phyloP scores from a whole-genome alignment of 208 protist species.

The Leishmania gerbilli region DNA sequence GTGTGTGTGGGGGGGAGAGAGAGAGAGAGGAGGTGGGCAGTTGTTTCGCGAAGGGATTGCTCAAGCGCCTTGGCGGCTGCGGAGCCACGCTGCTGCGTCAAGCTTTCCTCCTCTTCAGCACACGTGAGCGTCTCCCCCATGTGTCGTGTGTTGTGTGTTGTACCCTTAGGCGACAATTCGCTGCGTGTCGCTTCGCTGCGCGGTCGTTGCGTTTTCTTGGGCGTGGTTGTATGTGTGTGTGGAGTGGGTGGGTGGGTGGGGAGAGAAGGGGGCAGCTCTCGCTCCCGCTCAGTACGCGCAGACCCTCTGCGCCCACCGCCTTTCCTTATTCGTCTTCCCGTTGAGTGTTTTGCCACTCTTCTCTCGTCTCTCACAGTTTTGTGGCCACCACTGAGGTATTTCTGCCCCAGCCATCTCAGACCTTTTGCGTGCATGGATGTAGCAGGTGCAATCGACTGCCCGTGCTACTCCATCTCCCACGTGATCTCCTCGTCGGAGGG shows the following conservation, averaged over 20 bases:
- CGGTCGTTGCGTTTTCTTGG: not conserved
- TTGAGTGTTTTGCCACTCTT: conserved; percentile 18
- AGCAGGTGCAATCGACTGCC: not conserved
- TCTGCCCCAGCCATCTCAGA: not conserved
- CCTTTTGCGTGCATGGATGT: conserved; percentile 2
- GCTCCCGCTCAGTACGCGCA: not conserved
- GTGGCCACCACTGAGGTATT: not conserved
- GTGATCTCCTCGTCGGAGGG: not conserved
- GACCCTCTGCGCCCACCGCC: not conserved
- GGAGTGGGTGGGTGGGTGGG: too few species aligned
- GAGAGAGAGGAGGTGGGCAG: not conserved
- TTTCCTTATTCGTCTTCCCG: conserved; percentile 9
- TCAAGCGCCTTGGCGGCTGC: not conserved
- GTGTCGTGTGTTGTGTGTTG: not conserved
- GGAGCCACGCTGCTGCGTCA: not conserved
- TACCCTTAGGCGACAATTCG: not conserved
- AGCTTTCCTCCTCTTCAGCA: not conserved
- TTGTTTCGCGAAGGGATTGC: not conserved
- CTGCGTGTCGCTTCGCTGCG: not conserved
- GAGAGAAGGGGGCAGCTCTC: not conserved
- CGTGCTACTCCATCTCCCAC: not conserved
- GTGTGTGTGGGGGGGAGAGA: not conserved
- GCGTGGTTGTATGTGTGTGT: not conserved
- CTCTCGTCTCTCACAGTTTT: conserved; percentile 26
- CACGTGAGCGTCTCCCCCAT: not conserved